Evolutionary conservation across 2,329 filamentous ascomycete genomes (phyloP), one percentile per base, ranked within the genome.

Genomic region (Colletotrichum paranaense): DNA sequence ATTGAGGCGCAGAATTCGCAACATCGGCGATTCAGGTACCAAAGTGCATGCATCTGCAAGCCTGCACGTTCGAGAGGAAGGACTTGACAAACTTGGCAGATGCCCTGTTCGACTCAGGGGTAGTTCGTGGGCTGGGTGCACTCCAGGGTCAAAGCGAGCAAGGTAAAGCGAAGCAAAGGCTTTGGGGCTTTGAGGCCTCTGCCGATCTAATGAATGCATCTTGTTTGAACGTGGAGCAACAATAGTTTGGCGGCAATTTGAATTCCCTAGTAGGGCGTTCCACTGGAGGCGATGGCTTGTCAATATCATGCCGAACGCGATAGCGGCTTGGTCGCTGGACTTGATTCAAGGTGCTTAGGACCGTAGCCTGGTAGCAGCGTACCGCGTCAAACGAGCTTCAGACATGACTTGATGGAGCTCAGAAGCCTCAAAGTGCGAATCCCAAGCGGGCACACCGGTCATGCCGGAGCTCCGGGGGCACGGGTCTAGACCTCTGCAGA

Each of bases 401-500:
- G 59, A 32, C 30, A 28, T 16, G 19, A 28, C 58, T 19, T 26
- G 8, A 53, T 63, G 46, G 22, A 35, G 42, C 6, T 42, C 38
- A 42, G 38, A 42, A 42, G 32, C 28, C 19, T 49, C 46, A 63
- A 11, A 16, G 35, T 46, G 8, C 46, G 59, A 46, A 8, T 16
- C 9, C 4, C 49, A 35, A 35, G 32, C 32, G 32, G 32, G 32
- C 32, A 12, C 32, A 16, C 46, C 68, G 53, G 52, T 16, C 30
- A 68, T 49, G 42, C 32, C 69, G 69, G 59, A 53, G 38, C 58
- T 68, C 69, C 64, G 64, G 35, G 55, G 11, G 49, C 63, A 38
- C 49, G 64, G 58, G 38, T 53, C 58, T 35, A 63, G 65, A 19
- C 68, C 57, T 63, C 28, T 55, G 5, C 14, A 46, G 26, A 19